Percentiles rank a stretch among this genome's conserved stretches.
Evolutionary conservation across 805 yeast genomes (phyloP).

Genomic region (Dipodascopsis tothii): DNA sequence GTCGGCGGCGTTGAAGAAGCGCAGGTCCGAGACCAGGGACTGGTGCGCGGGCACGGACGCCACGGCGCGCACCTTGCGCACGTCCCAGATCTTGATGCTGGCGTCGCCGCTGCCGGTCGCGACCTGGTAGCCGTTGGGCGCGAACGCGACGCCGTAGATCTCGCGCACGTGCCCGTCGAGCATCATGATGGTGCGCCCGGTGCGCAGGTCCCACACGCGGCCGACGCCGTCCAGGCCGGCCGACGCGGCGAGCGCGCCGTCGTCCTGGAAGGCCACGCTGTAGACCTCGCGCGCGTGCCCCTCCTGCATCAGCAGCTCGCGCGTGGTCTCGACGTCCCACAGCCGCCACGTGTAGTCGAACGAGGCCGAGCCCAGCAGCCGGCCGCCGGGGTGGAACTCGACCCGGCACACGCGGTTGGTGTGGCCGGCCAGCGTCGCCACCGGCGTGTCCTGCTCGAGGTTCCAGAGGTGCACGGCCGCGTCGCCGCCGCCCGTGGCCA

Average conservation of each 20-base stretch:
- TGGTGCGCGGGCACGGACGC: slow-evolving; percentile 66
- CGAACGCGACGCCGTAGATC: slow-evolving; percentile 64
- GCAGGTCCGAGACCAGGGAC: slow-evolving; percentile 59
- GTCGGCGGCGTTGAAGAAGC: slow-evolving; percentile 37
- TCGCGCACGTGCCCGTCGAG: slow-evolving; percentile 66
- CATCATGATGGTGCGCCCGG: slow-evolving; percentile 56
- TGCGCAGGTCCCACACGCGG: slow-evolving; percentile 77
- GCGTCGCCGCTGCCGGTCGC: slow-evolving; percentile 85
- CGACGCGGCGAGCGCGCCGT: slow-evolving; percentile 68
- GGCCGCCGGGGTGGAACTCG: slow-evolving; percentile 58
- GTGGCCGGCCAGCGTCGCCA: slow-evolving; percentile 38
- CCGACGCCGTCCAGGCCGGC: slow-evolving; percentile 73
- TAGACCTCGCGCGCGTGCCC: slow-evolving; percentile 77
- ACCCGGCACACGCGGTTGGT: slow-evolving; percentile 51
- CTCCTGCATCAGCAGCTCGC: slow-evolving; percentile 62
- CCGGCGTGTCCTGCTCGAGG: slow-evolving; percentile 23
- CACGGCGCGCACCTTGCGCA: slow-evolving; percentile 44
- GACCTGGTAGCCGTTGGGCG: slow-evolving; percentile 63
- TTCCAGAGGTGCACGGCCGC: slow-evolving; percentile 36
- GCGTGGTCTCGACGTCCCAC: slow-evolving; percentile 58
- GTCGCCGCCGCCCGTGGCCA: slow-evolving; percentile 45
- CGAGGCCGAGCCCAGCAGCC: slow-evolving; percentile 60
- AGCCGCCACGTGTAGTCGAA: slow-evolving; percentile 81
- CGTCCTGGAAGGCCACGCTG: slow-evolving; percentile 53
- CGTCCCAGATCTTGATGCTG: slow-evolving; percentile 75